Conservation (phyloP, 345 rosid genomes). For the Salix caprea region DNA sequence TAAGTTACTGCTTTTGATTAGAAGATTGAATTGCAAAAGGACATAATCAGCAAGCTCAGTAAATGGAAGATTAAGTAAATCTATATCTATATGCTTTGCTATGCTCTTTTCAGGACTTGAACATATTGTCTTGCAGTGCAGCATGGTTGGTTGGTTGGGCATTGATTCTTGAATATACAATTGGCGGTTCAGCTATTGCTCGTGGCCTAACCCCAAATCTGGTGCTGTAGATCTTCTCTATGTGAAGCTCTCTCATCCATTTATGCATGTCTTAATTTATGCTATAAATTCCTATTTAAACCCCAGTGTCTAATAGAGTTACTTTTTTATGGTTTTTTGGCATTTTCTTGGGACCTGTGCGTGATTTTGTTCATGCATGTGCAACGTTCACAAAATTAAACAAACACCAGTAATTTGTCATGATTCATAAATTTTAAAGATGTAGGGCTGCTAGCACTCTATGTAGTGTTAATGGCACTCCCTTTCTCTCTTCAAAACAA, state of each 20-base stretch:
- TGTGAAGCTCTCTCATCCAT: not conserved
- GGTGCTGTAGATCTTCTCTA: slow-evolving; percentile 29
- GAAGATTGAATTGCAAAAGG: no score
- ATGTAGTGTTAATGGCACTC: no score
- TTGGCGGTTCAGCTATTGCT: slow-evolving; percentile 94
- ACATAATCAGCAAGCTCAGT: no score
- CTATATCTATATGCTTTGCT: not conserved
- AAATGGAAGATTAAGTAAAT: not conserved
- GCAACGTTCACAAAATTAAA: no score
- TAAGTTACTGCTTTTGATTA: not conserved
- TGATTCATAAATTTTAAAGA: no score
- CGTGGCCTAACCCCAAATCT: slow-evolving; percentile 85
- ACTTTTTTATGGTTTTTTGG: no score
- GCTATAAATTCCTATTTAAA: no score
- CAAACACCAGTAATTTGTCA: no score
- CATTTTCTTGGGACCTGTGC: not conserved
- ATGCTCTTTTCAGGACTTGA: not conserved
- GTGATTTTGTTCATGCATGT: no score
- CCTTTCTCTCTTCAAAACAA: no score
- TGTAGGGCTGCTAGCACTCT: no score
- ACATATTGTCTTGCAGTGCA: slow-evolving; percentile 37
- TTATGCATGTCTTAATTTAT: not conserved
- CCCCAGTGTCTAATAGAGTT: no score
- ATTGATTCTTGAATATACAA: slow-evolving; percentile 80
- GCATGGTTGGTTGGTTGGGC: slow-evolving; percentile 99